These are phyloP conservation scores for Barnettozyma populi DNA, from an alignment of 805 yeast species.

Conservation along the genomic window DNA sequence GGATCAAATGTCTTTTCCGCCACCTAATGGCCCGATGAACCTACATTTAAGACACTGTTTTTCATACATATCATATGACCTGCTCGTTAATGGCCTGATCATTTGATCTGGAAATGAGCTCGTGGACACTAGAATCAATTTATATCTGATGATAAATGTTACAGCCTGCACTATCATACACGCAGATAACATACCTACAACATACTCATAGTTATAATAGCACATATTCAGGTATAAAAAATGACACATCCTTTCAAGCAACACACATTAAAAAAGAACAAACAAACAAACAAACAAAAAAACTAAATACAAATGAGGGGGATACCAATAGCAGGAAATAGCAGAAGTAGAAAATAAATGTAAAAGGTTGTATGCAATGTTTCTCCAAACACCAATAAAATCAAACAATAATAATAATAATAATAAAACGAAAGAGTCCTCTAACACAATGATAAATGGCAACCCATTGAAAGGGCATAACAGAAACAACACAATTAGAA, in stretches of 20 bases:
- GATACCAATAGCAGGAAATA: no score
- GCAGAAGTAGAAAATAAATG: background rate
- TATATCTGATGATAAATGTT: no score
- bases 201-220: background rate
- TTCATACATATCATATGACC: no score
- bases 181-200: background rate
- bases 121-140: no score
- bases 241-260: background rate
- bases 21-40: no score
- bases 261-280: background rate
- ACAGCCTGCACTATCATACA: no score
- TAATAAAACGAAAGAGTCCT: background rate
- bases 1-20: no score
- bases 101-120: no score
- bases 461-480: background rate
- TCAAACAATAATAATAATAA: background rate
- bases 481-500: background rate
- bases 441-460: background rate
- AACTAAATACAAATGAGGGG: background rate
- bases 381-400: background rate
- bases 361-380: background rate
- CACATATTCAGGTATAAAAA: background rate
- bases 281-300: background rate
- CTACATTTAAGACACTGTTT: no score
- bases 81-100: no score